Conservation (phyloP, 2,329 filamentous ascomycete genomes). For the Fusarium algeriense region DNA sequence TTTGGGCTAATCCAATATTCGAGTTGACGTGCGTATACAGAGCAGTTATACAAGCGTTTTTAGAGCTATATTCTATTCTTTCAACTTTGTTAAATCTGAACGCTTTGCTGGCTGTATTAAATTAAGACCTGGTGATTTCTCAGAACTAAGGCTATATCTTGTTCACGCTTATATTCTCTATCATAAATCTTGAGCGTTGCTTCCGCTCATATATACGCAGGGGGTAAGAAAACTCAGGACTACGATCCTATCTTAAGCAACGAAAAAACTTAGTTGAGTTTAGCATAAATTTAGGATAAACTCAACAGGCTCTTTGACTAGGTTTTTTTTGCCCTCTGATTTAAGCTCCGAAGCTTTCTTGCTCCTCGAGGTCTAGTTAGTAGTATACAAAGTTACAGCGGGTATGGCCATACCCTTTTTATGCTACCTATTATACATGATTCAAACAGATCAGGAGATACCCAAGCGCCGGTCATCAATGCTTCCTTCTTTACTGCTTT, state of each 20-base stretch:
- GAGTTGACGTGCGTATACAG: neutral
- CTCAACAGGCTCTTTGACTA: no score
- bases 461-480: slow-evolving; percentile 5
- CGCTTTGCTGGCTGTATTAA: neutral
- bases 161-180: neutral
- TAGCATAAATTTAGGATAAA: no score
- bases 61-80: neutral
- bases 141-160: neutral
- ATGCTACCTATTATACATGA: slow-evolving; percentile 15
- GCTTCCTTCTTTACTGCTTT: slow-evolving; percentile 21
- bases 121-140: neutral
- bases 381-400: slow-evolving; percentile 20
- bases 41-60: slow-evolving; percentile 1
- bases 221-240: no score
- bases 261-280: no score
- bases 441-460: slow-evolving; percentile 14
- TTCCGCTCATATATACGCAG: neutral
- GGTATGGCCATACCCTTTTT: neutral
- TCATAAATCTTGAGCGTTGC: slow-evolving; percentile 12
- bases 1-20: slow-evolving; percentile 5
- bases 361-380: neutral
- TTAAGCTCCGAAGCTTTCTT: no score
- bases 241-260: no score
- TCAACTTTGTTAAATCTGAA: neutral
- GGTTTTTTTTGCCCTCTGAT: no score